Evolutionary conservation across 2,329 filamentous ascomycete species (phyloP), one percentile per base, ranked within the genome.

Genomic region (Zalaria obscura): DNA sequence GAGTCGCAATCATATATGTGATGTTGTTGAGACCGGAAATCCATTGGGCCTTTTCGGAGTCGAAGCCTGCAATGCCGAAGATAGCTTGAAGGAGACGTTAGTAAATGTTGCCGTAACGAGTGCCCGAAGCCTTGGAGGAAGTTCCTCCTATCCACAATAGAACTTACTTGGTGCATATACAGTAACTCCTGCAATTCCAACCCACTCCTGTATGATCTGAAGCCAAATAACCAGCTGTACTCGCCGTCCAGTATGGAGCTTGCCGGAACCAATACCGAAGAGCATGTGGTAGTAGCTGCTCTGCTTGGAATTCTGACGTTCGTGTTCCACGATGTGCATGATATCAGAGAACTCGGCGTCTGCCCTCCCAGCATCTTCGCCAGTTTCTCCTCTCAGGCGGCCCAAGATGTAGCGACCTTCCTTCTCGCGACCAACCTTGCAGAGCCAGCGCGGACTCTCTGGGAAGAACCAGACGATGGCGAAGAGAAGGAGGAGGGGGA

Each of bases 291-390:
- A 55, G 40, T 59, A 59, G 11, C 48, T 54, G 26, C 55, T 52
- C 31, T 48, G 47, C 5, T 50, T 48, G 1, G 55, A 48, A 3
- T 55, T 62, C 35, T 60, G 51, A 36, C 54, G 47, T 50, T 86
- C 81, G 9, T 80, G 64, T 40, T 72, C 68, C 9, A 73, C 71
- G 9, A 80, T 75, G 44, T 70, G 73, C 42, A 70, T 65, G 46
- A 87, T 85, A 44, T 86, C 81, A 28, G 74, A 68, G 46, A 78
- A 80, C 54, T 87, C 80, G 0, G 67, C 65, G 35, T 81, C 69
- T 2, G 78, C 76, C 2, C 67, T 64, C 4, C 38, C 45, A 4
- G 40, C 42, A 26, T 39, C 38, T 5, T 33, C 26, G 4, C 34
- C 34, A 27, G 54, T 51, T 33, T 55, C 72, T 1, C 80, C 80